phyloP scores from a whole-genome alignment of 345 rosid species.

The Populus nigra region DNA sequence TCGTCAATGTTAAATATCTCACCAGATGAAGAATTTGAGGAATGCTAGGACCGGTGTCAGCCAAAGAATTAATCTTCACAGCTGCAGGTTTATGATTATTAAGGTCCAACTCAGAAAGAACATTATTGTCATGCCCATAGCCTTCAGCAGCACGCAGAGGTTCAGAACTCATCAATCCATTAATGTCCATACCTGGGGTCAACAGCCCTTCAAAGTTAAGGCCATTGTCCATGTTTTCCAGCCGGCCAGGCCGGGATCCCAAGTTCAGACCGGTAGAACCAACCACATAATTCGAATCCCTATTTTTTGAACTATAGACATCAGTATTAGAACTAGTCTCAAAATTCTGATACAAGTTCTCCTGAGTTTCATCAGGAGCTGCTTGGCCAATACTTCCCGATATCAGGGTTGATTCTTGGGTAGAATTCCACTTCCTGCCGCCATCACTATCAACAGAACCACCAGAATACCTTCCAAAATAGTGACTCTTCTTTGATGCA shows the following conservation, averaged over 20 bases:
- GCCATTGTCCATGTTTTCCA: conserved; percentile 48
- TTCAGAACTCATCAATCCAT: conserved; percentile 51
- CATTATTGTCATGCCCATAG: conserved; percentile 40
- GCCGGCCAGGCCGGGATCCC: conserved; percentile 33
- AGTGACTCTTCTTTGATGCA: conserved; percentile 63
- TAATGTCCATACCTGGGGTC: conserved; percentile 46
- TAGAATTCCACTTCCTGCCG: conserved; percentile 83
- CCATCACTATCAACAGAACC: conserved; percentile 76
- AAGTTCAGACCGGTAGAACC: conserved; percentile 45
- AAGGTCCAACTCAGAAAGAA: conserved; percentile 44
- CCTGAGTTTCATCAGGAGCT: conserved; percentile 63
- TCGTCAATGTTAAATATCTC: conserved; percentile 23
- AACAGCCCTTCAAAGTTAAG: conserved; percentile 52
- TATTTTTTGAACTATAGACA: conserved; percentile 44
- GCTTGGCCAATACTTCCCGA: conserved; percentile 47
- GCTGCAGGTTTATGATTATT: conserved; percentile 46
- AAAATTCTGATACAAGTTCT: conserved; percentile 58
- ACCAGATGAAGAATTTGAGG: conserved; percentile 97
- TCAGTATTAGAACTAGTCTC: conserved; percentile 49
- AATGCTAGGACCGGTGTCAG: conserved; percentile 81
- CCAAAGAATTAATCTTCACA: conserved; percentile 48
- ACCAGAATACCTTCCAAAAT: conserved; percentile 75
- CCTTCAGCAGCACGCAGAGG: conserved; percentile 33
- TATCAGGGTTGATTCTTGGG: conserved; percentile 56
- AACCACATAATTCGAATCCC: conserved; percentile 43